These are phyloP conservation scores for Chalciporus pseudorubinellus DNA, from an alignment of 768 basidiomycete species.

Conservation along the genomic window DNA sequence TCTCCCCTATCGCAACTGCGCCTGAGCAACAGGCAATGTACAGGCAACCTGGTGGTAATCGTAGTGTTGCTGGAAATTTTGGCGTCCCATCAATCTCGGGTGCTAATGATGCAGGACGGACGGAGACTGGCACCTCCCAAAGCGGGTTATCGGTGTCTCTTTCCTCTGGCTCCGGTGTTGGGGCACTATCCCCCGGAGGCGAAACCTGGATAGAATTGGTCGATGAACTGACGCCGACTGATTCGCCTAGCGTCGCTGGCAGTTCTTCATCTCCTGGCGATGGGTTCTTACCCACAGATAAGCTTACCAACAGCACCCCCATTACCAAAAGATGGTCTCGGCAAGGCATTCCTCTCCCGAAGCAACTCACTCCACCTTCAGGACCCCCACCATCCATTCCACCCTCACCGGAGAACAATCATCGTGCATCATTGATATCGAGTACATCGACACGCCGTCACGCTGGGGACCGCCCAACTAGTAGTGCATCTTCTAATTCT, in stretches of 20 bases:
- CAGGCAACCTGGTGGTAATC: conserved; percentile 25
- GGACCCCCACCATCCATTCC: conserved; percentile 57
- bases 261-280: not conserved
- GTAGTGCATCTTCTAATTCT: conserved; percentile 40
- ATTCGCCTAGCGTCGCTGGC: not conserved
- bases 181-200: not conserved
- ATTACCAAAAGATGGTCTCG: conserved; percentile 53
- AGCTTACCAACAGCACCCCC: conserved; percentile 15
- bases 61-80: conserved; percentile 31
- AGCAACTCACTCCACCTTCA: conserved; percentile 53
- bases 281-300: conserved; percentile 29
- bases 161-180: not conserved
- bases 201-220: conserved; percentile 1
- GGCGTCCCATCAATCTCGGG: conserved; percentile 18
- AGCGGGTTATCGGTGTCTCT: conserved; percentile 2
- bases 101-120: conserved; percentile 8
- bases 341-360: conserved; percentile 46
- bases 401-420: conserved; percentile 20
- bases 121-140: conserved; percentile 8
- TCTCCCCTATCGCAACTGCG: not conserved
- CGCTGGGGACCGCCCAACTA: conserved; percentile 33
- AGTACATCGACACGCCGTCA: conserved; percentile 30
- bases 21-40: conserved; percentile 22
- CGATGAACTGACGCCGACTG: not conserved
- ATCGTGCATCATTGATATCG: conserved; percentile 25